Base-by-base conservation (phyloP, 495 filamentous ascomycete genomes). In the Aspergillus heteromorphus region DNA sequence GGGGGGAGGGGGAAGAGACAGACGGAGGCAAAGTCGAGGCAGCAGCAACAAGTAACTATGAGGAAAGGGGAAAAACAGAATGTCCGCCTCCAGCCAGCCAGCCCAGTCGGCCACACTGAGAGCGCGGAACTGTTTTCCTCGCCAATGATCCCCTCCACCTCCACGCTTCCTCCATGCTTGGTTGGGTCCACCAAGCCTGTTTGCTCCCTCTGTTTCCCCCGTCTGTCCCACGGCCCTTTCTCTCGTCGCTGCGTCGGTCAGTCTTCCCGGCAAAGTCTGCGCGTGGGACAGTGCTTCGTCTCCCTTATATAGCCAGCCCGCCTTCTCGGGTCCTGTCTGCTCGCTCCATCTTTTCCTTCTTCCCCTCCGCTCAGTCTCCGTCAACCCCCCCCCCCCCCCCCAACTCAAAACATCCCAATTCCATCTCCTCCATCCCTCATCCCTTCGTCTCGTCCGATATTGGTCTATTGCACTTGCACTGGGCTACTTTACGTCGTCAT, bases 111-210 rank as follows among this genome's bases (percentile, higher is more conserved):
- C 43, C 19, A 20, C 25, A 14, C 14, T 21, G 16, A 14, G 9
- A 9, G 9, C 9, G 31, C 49, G 49, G 49, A 51, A 51, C 34
- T 23, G 13, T 51, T 51, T 51, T 51, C 49, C 49, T 36, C 38
- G 31, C 49, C 49, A 51, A 51, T 38, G 1, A 7, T n/a, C 11
- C 8, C 34, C 34, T 13, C n/a, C 11, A 13, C 34, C 34, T 13
- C 34, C 34, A n/a, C 34, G 34, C 34, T 5, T 13, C 13, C 34
- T 13, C 34, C 10, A 38, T 11, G 34, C n/a, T n/a, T n/a, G n/a
- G n/a, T n/a, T n/a, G n/a, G 13, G 34, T 38, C 34, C n/a, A 9
- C 34, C 5, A 38, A 38, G 34, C 34, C 13, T 38, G n/a, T 38
- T 38, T 38, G 34, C 11, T 5, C 34, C 4, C 1, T 13, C 13